A percentile compares a stretch with the other conserved stretches of the same genome.
Conservation (phyloP, 768 basidiomycete species). For the Mycena olivaceomarginata region DNA sequence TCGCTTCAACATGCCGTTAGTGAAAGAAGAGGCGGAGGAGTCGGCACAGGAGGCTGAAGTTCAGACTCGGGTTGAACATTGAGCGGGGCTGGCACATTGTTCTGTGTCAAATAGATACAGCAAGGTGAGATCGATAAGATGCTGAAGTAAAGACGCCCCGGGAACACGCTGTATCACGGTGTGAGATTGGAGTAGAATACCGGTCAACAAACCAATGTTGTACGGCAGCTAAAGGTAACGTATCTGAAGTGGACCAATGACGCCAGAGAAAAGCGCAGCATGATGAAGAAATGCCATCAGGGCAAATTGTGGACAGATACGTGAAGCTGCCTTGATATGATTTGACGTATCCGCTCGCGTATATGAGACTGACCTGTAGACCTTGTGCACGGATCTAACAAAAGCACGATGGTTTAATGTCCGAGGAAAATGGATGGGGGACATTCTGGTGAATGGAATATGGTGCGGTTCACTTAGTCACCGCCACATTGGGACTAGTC, state of each 20-base stretch:
- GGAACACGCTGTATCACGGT: constrained; percentile 5
- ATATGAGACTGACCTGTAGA: not conserved
- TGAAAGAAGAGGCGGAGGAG: not conserved
- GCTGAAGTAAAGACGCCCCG: no score
- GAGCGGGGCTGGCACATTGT: not conserved
- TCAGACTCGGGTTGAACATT: constrained; percentile 2
- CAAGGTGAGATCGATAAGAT: no score
- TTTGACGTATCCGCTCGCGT: no score
- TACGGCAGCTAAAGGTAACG: not conserved
- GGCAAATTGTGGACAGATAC: not conserved
- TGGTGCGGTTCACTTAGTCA: no score
- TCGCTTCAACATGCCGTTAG: not conserved
- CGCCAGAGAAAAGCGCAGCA: constrained; percentile 6
- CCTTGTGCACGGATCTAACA: not conserved
- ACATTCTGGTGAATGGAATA: not conserved
- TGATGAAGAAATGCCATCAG: not conserved
- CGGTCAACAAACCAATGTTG: not conserved
- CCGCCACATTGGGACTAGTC: no score
- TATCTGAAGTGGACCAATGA: not conserved
- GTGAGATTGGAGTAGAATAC: not conserved
- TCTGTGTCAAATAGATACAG: no score
- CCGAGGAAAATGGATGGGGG: not conserved
- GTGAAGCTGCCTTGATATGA: no score
- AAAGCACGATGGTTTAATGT: not conserved
- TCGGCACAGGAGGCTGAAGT: no score